Percentiles rank a stretch among this genome's conserved stretches.
These are phyloP conservation scores for Periconia sp. DNA, from an alignment of 2,329 filamentous ascomycete species.

Conservation along the genomic window DNA sequence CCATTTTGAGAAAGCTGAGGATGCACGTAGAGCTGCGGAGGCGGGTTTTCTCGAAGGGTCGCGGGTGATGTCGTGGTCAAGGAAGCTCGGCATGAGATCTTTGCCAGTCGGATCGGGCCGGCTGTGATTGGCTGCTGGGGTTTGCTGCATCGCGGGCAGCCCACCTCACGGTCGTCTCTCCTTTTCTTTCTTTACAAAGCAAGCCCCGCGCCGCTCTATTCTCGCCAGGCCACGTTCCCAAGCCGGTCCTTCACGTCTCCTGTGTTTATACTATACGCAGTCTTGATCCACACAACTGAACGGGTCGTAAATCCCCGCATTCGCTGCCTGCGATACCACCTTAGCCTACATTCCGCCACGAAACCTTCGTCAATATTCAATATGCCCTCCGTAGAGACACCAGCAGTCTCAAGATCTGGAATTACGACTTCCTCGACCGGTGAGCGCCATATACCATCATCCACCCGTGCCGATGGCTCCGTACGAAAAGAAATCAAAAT, in stretches of 20 bases:
- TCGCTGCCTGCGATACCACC: neutral
- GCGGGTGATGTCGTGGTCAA: constrained; percentile 29
- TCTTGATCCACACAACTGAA: too few relatives aligned
- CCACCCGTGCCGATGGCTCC: constrained; percentile 83
- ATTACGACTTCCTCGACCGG: constrained; percentile 77
- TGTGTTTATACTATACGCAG: too few relatives aligned
- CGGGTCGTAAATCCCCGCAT: neutral
- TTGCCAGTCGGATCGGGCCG: constrained; percentile 21
- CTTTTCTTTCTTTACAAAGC: too few relatives aligned
- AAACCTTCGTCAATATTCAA: constrained; percentile 7
- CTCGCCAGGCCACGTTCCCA: too few relatives aligned
- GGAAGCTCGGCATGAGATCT: constrained; percentile 26
- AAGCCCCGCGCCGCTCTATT: constrained; percentile 1
- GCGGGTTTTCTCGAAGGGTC: constrained; percentile 30
- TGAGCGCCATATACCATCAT: constrained; percentile 87
- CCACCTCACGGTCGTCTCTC: too few relatives aligned
- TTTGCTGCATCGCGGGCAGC: too few relatives aligned
- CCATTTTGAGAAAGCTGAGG: constrained; percentile 58
- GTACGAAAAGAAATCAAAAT: constrained; percentile 95
- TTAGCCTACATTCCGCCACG: neutral
- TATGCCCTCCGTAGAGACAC: constrained; percentile 41
- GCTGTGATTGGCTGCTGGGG: constrained; percentile 34
- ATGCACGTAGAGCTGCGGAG: constrained; percentile 25
- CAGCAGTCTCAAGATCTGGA: constrained; percentile 50
- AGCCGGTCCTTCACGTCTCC: too few relatives aligned